These are phyloP conservation scores for Kwoniella sp. DNA, from an alignment of 768 basidiomycete genomes.

Conservation along the genomic window DNA sequence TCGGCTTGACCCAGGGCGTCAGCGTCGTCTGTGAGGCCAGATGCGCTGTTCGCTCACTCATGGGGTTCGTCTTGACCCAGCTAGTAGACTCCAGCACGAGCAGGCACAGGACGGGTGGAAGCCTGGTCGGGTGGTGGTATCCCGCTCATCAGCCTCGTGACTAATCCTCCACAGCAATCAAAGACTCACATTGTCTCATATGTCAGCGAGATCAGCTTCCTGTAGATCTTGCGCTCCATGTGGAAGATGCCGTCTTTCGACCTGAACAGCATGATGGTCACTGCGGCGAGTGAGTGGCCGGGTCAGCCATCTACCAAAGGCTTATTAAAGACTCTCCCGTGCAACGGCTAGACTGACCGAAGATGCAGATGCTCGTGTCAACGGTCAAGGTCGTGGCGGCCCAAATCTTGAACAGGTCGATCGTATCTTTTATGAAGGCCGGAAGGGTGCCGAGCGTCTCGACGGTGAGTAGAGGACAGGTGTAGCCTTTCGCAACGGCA, in stretches of 20 bases:
- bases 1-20: background rate
- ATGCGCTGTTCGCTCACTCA: background rate
- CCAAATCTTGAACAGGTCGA: background rate
- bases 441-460: background rate
- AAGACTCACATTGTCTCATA: conserved; percentile 11
- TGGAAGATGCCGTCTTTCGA: conserved; percentile 8
- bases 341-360: background rate
- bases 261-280: conserved; percentile 8
- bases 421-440: background rate
- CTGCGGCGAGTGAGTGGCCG: no score
- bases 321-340: no score
- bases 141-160: no score
- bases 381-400: background rate
- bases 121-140: no score
- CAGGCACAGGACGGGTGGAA: background rate
- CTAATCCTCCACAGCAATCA: no score
- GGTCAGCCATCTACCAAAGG: no score
- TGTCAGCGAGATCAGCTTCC: conserved; percentile 11
- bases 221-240: conserved; percentile 3
- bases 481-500: background rate
- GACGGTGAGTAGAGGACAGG: background rate
- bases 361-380: background rate
- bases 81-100: background rate
- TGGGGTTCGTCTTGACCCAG: background rate
- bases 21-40: no score